Evolutionary conservation across 805 yeast species (phyloP).

Genomic region (Sugiyamaella qingdaonensis): DNA sequence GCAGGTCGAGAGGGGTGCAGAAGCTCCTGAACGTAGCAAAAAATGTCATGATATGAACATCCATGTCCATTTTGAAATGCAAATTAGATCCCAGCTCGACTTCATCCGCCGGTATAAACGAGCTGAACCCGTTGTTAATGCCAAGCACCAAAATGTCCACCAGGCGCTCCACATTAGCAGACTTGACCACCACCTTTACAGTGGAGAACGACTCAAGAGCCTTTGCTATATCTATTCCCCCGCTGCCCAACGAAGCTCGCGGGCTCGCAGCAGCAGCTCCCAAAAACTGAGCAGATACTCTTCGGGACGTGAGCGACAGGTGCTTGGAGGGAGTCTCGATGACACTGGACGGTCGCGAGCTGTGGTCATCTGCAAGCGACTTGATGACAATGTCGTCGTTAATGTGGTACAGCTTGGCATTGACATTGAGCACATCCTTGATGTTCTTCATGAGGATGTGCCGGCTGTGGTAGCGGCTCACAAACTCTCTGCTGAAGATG

Average conservation of each 20-base stretch:
- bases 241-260: slow-evolving; percentile 2
- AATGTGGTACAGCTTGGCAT: slow-evolving; percentile 52
- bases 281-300: slow-evolving; percentile 8
- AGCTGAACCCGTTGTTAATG: slow-evolving; percentile 53
- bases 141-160: slow-evolving; percentile 77
- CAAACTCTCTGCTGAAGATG: slow-evolving; percentile 33
- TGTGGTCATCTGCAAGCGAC: slow-evolving; percentile 38
- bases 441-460: slow-evolving; percentile 52
- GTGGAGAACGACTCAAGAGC: slow-evolving; percentile 3
- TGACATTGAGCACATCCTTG: slow-evolving; percentile 61
- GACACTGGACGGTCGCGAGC: slow-evolving; percentile 44
- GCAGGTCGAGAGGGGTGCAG: slow-evolving; percentile 50
- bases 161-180: slow-evolving; percentile 71
- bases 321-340: slow-evolving; percentile 45
- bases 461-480: slow-evolving; percentile 31
- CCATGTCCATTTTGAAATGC: slow-evolving; percentile 56
- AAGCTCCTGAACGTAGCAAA: slow-evolving; percentile 67
- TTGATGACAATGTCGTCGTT: slow-evolving; percentile 58
- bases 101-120: slow-evolving; percentile 26
- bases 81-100: slow-evolving; percentile 8
- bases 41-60: slow-evolving; percentile 59
- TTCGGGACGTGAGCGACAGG: slow-evolving; percentile 34
- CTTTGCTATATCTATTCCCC: neutral
- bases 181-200: slow-evolving; percentile 50
- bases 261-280: slow-evolving; percentile 5